Conservation (phyloP, 2,329 filamentous ascomycete genomes). For the Aspergillus clavatus region DNA sequence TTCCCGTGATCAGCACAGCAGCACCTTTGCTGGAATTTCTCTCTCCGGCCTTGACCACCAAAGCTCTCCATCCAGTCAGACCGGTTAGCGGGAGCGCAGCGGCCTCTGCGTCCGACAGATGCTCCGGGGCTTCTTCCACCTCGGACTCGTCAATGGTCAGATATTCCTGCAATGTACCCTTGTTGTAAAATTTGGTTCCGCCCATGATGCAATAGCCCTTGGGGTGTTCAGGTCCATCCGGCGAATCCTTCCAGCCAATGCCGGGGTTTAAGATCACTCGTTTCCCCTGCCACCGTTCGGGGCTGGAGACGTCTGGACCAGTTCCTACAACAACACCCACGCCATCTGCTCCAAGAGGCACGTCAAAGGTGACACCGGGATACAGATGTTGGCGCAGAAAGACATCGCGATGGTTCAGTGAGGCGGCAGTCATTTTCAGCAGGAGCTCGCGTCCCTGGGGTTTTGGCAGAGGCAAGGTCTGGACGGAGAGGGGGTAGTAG, state of each 20-base stretch:
- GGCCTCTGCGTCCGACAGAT: conserved; percentile 68
- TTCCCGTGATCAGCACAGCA: conserved; percentile 83
- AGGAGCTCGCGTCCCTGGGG: conserved; percentile 66
- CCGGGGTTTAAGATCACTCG: conserved; percentile 74
- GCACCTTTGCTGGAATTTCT: conserved; percentile 50
- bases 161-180: conserved; percentile 72
- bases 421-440: conserved; percentile 69
- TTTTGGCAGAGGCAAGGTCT: conserved; percentile 57
- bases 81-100: conserved; percentile 82
- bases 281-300: conserved; percentile 56
- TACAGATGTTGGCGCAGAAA: conserved; percentile 93
- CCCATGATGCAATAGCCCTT: conserved; percentile 39
- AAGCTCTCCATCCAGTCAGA: conserved; percentile 80
- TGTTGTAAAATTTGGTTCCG: conserved; percentile 58
- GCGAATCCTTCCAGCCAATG: conserved; percentile 68
- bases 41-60: conserved; percentile 71
- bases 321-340: conserved; percentile 65
- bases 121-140: conserved; percentile 68
- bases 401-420: conserved; percentile 91
- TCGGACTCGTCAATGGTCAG: conserved; percentile 65
- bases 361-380: conserved; percentile 72
- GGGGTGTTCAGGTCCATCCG: conserved; percentile 66
- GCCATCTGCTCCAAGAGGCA: conserved; percentile 78
- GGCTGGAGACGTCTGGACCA: conserved; percentile 50
- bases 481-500: conserved; percentile 56